Evolutionary conservation across 2,329 filamentous ascomycete species (phyloP), one percentile per base, ranked within the genome.

Genomic region (Rosellinia necatrix): DNA sequence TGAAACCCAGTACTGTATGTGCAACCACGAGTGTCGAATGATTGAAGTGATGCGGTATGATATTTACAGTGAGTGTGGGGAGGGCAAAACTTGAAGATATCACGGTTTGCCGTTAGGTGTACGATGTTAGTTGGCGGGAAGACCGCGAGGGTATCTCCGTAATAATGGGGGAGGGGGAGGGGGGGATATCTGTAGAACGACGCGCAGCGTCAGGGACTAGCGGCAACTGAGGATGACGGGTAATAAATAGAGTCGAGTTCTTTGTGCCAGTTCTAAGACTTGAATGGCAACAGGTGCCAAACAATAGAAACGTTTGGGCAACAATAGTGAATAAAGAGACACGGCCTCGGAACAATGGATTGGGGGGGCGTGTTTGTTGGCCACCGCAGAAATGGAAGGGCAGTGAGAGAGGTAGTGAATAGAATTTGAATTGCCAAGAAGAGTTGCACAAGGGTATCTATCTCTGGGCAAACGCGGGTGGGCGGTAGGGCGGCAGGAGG

Each of bases 181-280:
- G n/a, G n/a, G n/a, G n/a, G n/a, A n/a, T n/a, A n/a, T n/a, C n/a
- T n/a, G n/a, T n/a, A n/a, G n/a, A 56, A 17, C 53, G 49, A 60
- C 58, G 60, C 58, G 53, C 42, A 56, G 58, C 59, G 60, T 57
- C 43, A 17, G 55, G 32, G 44, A 47, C 59, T 61, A 53, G 15
- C 49, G 10, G 43, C 49, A 25, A 43, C 57, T 61, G 56, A 56
- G 38, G 53, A 55, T 32, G 57, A 61, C 65, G 51, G 64, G 63
- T 64, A 67, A 61, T 63, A 66, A 47, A 40, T 51, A 47, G 44
- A 59, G 54, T 42, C 7, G n/a, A 44, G 35, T 56, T 57, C 64
- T 69, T 68, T 68, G 60, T 60, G 32, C 35, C 19, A 29, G 43
- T 34, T 40, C 48, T n/a, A n/a, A 61, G 54, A 53, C 47, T 60